Conservation (phyloP, 2,329 filamentous ascomycete species). For the Trichoderma sp. region DNA sequence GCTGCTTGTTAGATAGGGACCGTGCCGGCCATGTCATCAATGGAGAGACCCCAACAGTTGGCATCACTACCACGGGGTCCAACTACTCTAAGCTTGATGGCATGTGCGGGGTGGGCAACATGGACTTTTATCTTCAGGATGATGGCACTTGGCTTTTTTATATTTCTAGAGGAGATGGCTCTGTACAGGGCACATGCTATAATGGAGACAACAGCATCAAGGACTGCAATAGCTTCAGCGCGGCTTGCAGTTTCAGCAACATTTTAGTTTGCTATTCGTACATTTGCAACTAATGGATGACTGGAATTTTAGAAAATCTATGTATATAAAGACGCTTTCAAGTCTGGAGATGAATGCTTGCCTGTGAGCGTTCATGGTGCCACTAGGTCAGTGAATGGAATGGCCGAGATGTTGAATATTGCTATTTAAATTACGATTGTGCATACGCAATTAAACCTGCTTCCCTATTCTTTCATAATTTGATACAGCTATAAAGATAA, state of each 20-base stretch:
- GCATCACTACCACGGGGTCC: neutral
- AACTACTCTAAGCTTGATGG: conserved; percentile 9
- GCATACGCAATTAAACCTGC: no score
- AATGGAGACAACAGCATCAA: neutral
- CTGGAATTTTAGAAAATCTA: no score
- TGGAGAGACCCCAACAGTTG: neutral
- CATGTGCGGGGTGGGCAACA: conserved; percentile 6
- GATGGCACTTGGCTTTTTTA: conserved; percentile 11
- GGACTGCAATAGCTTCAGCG: neutral
- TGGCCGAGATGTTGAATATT: no score
- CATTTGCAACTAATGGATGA: conserved; percentile 4
- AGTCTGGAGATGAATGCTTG: no score
- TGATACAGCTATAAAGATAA: no score
- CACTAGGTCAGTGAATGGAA: no score
- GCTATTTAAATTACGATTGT: no score
- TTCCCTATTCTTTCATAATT: no score
- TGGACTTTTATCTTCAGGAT: conserved; percentile 13
- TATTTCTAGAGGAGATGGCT: conserved; percentile 1
- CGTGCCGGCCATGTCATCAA: neutral
- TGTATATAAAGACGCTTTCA: no score
- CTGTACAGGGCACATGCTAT: neutral
- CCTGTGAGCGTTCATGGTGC: no score
- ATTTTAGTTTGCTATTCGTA: conserved; percentile 15
- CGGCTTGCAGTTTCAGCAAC: neutral
- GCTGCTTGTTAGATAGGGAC: neutral